Evolutionary conservation across 345 rosid genomes (phyloP).

Genomic region (Hibiscus tridactylites): DNA sequence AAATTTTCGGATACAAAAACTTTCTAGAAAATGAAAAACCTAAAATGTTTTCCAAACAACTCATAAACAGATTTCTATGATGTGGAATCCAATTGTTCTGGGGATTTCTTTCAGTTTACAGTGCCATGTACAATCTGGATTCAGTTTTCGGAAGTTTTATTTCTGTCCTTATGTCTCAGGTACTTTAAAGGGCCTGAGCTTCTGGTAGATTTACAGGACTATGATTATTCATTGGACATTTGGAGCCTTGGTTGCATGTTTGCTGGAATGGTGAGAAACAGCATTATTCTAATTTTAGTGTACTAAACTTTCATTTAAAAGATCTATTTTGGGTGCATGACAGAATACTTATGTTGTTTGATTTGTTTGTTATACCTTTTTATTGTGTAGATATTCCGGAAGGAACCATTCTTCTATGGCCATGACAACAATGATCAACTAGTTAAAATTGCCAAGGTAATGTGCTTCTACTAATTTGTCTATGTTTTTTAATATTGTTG

Average conservation of each 20-base stretch:
- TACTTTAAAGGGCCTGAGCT: conserved; percentile 98
- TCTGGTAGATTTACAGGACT: conserved; percentile 88
- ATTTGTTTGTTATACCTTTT: conserved; percentile 8
- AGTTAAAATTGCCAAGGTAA: conserved; percentile 92
- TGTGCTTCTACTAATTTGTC: conserved; percentile 6
- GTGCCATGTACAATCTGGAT: conserved; percentile 4
- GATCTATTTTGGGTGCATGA: not conserved
- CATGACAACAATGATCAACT: conserved; percentile 98
- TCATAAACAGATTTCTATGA: not conserved
- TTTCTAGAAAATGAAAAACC: not conserved
- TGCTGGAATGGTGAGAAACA: conserved; percentile 88
- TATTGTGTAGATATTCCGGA: conserved; percentile 62
- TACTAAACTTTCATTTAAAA: not conserved
- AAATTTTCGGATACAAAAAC: not conserved
- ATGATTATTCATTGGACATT: conserved; percentile 96
- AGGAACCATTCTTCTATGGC: conserved; percentile 97
- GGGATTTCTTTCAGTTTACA: not conserved
- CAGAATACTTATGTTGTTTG: not conserved
- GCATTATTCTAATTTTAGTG: not conserved
- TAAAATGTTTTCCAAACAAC: not conserved
- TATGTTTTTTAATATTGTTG: not conserved
- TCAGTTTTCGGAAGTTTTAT: not conserved
- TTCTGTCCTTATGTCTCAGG: conserved; percentile 26
- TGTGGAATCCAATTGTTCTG: not conserved
- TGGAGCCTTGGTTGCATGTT: conserved; percentile 99